Evolutionary conservation across 139 green algal genomes (phyloP), one percentile per base, ranked within the genome.

Genomic region (Micromonas pusilla): DNA sequence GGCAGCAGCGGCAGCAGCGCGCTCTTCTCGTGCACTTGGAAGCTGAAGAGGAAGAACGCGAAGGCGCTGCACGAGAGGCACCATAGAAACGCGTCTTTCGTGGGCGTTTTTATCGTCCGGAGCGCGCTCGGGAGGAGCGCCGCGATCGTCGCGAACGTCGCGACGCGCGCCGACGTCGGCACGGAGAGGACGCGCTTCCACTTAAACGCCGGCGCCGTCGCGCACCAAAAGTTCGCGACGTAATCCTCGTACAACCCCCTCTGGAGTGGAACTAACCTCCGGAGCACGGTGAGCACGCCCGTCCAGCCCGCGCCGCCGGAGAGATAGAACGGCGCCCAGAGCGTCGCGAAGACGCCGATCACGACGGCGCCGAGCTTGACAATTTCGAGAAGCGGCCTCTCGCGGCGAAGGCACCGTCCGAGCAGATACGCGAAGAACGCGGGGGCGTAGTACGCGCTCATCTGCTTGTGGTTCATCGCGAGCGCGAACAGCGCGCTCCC

Each of bases 1-100:
- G 95, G 94, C 66, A 98, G 74, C 52, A 97, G 86, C 9, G 93
- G 89, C 70, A 99, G 81, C 62, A 99, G 80, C 54, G 98, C 92
- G 0, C 91, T 97, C 83, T 99, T 99, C 38, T 99, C 95, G 73
- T 99, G 95, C 25, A 99, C 95, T 78, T 98, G 94, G 79, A 94
- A 99, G 0, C 91, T 90, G 80, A 99, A 97, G 79, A 98, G 88
- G 88, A 91, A 99, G 86, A 98, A 99, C 1, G 88, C 82, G 28
- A 97, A 82, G 4, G 87, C 80, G 33, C 62, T 88, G 90, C 93
- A 95, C 68, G 88, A 85, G 86, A 97, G 87, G 82, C 77, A 88
- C 23, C 92, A 67, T 30, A 97, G 72, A 66, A 99, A 82, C 66
- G 5, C 66, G 13, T 79, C 28, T 6, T 9, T 9, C 13, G 6